These are phyloP conservation scores for Backusella macrospora DNA, from an alignment of 192 early-diverging fungal species.

Conservation along the genomic window DNA sequence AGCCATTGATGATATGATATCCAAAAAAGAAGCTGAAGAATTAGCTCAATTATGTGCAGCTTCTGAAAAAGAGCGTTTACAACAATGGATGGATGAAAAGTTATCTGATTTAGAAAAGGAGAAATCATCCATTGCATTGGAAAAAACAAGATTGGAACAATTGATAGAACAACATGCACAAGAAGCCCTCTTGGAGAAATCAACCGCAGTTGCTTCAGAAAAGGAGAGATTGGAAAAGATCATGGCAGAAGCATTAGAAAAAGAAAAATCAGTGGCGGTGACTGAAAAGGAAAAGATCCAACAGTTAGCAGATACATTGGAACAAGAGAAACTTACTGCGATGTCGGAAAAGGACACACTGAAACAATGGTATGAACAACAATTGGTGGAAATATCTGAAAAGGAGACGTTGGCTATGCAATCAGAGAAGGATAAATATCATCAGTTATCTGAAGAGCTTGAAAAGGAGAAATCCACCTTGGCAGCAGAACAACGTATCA, in stretches of 20 bases:
- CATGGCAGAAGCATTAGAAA: slow-evolving; percentile 4
- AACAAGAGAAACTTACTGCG: background rate
- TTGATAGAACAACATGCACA: background rate
- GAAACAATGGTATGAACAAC: background rate
- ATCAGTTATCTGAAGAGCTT: background rate
- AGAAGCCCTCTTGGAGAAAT: background rate
- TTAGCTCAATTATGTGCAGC: background rate
- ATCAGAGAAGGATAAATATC: background rate
- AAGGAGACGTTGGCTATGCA: background rate
- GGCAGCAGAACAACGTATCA: background rate
- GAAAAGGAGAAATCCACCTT: background rate
- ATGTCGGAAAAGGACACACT: background rate
- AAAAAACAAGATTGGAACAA: background rate
- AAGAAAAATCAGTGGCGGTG: background rate
- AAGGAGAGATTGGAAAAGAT: background rate
- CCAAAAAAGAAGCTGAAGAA: background rate
- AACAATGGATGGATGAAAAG: background rate
- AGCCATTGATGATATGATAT: background rate
- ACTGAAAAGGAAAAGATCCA: background rate
- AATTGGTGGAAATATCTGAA: background rate
- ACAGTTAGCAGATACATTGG: background rate
- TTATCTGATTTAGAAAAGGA: background rate
- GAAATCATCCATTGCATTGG: background rate
- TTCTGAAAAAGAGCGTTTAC: background rate
- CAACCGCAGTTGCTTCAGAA: background rate